Conservation (phyloP, 257 asterid genomes). For the Craterostigma plantagineum region DNA sequence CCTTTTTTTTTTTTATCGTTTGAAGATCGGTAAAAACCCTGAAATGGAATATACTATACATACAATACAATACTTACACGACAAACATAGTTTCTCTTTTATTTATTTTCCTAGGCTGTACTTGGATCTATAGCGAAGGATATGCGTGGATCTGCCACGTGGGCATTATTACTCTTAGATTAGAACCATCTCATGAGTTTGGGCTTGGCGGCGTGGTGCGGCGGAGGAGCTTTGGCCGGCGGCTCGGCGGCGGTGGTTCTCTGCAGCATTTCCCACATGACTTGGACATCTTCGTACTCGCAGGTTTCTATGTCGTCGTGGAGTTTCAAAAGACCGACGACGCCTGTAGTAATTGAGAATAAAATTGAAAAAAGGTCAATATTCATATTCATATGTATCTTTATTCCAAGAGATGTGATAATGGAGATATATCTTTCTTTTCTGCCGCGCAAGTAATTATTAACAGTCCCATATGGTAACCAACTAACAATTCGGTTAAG, state of each 20-base stretch:
- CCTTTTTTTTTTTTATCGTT: too few relatives aligned
- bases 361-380: conserved; percentile 6
- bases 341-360: background rate
- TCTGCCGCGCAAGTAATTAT: too few relatives aligned
- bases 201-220: conserved; percentile 24
- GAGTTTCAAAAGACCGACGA: conserved; percentile 41
- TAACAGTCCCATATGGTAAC: too few relatives aligned
- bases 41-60: too few relatives aligned
- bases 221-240: conserved; percentile 29
- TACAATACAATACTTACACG: background rate
- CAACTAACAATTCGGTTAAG: too few relatives aligned
- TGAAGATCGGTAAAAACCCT: too few relatives aligned
- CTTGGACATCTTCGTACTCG: conserved; percentile 81
- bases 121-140: conserved; percentile 19
- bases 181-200: conserved; percentile 30
- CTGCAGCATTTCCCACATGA: conserved; percentile 93
- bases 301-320: conserved; percentile 76
- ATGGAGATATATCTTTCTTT: too few relatives aligned
- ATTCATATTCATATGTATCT: too few relatives aligned
- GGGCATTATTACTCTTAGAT: conserved; percentile 17
- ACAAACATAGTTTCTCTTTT: background rate
- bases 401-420: too few relatives aligned
- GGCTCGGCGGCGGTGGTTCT: conserved; percentile 18
- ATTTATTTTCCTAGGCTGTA: too few relatives aligned
- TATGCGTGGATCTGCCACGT: conserved; percentile 16